phyloP scores from a whole-genome alignment of 2,329 filamentous ascomycete genomes.

The Fusarium abutilonis region DNA sequence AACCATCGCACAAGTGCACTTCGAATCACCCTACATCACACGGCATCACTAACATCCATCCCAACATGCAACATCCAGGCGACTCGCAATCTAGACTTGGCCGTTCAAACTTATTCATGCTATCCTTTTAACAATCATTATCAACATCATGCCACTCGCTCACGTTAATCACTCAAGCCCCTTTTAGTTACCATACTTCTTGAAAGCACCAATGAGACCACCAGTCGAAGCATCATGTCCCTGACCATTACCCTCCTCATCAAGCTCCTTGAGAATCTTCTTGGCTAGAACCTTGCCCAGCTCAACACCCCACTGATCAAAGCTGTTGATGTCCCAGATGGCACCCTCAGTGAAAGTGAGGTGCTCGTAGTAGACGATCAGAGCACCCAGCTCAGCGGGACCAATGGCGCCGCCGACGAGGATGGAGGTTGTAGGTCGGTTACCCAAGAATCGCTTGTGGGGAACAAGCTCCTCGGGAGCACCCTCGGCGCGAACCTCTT shows the following conservation, averaged over 20 bases:
- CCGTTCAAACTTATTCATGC: constrained; percentile 31
- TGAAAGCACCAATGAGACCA: constrained; percentile 91
- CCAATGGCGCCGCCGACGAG: constrained; percentile 91
- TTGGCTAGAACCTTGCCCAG: constrained; percentile 95
- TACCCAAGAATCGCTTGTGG: constrained; percentile 99
- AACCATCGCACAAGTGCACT: no score
- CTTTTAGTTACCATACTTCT: constrained; percentile 71
- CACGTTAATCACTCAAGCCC: constrained; percentile 16
- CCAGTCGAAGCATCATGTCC: constrained; percentile 89
- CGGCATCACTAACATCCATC: neutral
- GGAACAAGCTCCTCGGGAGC: constrained; percentile 79
- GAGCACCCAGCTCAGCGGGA: constrained; percentile 87
- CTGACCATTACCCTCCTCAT: constrained; percentile 74
- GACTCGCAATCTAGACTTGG: neutral
- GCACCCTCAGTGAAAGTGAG: constrained; percentile 97
- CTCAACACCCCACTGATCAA: constrained; percentile 99
- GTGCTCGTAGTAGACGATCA: constrained; percentile 99
- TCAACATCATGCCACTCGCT: constrained; percentile 24
- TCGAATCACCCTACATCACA: neutral
- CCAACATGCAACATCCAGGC: neutral
- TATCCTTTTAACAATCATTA: constrained; percentile 38
- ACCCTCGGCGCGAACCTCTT: constrained; percentile 80
- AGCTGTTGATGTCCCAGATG: constrained; percentile 99
- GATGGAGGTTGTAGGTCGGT: constrained; percentile 95
- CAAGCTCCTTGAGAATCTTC: constrained; percentile 88